Percentiles rank a stretch among this genome's conserved stretches.
Evolutionary conservation across 2,329 filamentous ascomycete genomes (phyloP).

Genomic region (Epichloe coenophiala): DNA sequence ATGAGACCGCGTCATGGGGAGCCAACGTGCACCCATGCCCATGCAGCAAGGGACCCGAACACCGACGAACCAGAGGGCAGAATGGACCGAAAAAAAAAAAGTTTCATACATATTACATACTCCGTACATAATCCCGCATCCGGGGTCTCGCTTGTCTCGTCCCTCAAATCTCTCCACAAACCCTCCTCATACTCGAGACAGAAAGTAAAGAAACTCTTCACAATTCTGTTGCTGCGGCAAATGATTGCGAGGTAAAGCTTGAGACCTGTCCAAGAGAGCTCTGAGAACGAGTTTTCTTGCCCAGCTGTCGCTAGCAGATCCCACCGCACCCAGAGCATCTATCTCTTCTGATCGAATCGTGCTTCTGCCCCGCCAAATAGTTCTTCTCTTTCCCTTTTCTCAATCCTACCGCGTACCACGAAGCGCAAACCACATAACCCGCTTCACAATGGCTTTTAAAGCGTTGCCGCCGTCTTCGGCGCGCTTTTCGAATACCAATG

Average conservation of each 20-base stretch:
- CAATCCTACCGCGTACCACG: neutral
- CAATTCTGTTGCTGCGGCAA: slow-evolving; percentile 16
- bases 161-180: slow-evolving; percentile 7
- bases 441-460: slow-evolving; percentile 19
- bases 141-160: slow-evolving; percentile 1
- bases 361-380: slow-evolving; percentile 17
- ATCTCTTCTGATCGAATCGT: slow-evolving; percentile 3
- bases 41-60: slow-evolving; percentile 3
- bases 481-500: slow-evolving; percentile 35
- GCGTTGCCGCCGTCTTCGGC: slow-evolving; percentile 45
- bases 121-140: neutral
- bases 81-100: slow-evolving; percentile 1
- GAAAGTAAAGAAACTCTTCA: slow-evolving; percentile 3
- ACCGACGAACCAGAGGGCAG: neutral
- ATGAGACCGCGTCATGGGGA: neutral
- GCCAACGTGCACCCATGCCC: neutral
- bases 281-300: slow-evolving; percentile 25
- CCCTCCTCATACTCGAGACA: slow-evolving; percentile 2
- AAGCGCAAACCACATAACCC: neutral
- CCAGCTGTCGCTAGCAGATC: slow-evolving; percentile 20
- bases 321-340: slow-evolving; percentile 12
- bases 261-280: slow-evolving; percentile 22
- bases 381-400: neutral
- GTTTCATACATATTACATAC: neutral
- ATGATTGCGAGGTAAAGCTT: slow-evolving; percentile 25